Percentiles rank a stretch among this genome's conserved stretches.
phyloP scores from a whole-genome alignment of 805 yeast species.

The Debaryomyces tyrocola region DNA sequence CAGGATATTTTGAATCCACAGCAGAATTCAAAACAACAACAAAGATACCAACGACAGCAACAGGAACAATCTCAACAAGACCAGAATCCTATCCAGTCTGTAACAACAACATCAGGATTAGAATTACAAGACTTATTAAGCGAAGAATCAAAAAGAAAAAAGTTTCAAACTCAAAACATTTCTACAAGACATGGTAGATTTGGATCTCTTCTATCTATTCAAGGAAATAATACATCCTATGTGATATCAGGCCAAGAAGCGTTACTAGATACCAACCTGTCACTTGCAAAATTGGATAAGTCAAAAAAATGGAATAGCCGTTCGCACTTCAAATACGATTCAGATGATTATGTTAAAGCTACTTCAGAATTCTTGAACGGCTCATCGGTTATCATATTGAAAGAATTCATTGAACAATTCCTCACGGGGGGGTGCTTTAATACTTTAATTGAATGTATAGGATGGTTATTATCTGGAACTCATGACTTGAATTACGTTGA shows the following conservation, averaged over 20 bases:
- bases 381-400: constrained; percentile 29
- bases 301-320: constrained; percentile 64
- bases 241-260: constrained; percentile 74
- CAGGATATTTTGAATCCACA: constrained; percentile 23
- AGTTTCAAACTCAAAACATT: constrained; percentile 46
- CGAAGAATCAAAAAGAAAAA: constrained; percentile 58
- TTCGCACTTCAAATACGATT: constrained; percentile 36
- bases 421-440: constrained; percentile 78
- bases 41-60: constrained; percentile 3
- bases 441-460: constrained; percentile 54
- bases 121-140: constrained; percentile 53
- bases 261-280: constrained; percentile 45
- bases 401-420: constrained; percentile 49
- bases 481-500: constrained; percentile 32
- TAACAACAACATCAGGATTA: constrained; percentile 33
- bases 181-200: constrained; percentile 85
- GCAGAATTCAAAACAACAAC: background rate
- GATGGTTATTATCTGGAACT: constrained; percentile 34
- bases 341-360: constrained; percentile 33
- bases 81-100: constrained; percentile 7
- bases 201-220: constrained; percentile 80
- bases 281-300: constrained; percentile 65
- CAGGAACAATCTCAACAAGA: constrained; percentile 12
- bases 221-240: constrained; percentile 60
- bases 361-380: constrained; percentile 28